Conservation (phyloP, 2,329 filamentous ascomycete species). For the Pyrenophora graminea region DNA sequence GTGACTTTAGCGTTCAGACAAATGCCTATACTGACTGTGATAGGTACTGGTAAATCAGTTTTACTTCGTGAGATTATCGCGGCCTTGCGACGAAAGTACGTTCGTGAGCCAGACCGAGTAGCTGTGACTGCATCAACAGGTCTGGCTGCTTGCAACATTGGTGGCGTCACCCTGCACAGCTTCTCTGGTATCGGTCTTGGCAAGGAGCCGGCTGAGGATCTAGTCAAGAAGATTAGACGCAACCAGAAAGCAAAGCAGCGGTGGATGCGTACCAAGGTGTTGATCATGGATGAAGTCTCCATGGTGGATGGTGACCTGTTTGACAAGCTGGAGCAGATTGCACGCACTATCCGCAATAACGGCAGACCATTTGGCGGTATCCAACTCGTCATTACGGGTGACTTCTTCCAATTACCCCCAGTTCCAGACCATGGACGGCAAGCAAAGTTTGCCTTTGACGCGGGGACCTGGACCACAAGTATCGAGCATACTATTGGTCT, state of each 20-base stretch:
- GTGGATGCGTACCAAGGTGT: constrained; percentile 84
- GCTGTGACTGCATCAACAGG: constrained; percentile 96
- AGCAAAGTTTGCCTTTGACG: constrained; percentile 91
- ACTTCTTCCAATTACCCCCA: constrained; percentile 96
- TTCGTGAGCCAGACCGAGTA: constrained; percentile 77
- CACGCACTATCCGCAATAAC: constrained; percentile 83
- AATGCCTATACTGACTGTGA: constrained; percentile 8
- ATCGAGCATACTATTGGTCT: constrained; percentile 95
- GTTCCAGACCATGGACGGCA: constrained; percentile 78
- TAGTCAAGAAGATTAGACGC: constrained; percentile 88
- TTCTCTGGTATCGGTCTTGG: constrained; percentile 94
- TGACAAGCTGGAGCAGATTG: constrained; percentile 91
- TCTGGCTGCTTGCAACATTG: constrained; percentile 93
- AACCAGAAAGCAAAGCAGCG: constrained; percentile 86
- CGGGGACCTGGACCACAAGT: constrained; percentile 85
- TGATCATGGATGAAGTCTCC: constrained; percentile 93
- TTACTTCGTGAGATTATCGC: constrained; percentile 89
- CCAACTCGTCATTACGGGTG: constrained; percentile 91
- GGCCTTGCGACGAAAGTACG: constrained; percentile 75
- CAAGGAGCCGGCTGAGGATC: constrained; percentile 78
- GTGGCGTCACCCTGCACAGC: constrained; percentile 92
- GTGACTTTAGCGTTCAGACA: constrained; percentile 1
- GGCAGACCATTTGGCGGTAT: constrained; percentile 94
- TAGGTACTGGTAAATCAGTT: constrained; percentile 90
- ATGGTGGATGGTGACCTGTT: constrained; percentile 99